Percentiles rank a stretch among this genome's conserved stretches.
phyloP scores from a whole-genome alignment of 495 filamentous ascomycete species.

The Neurospora sp. region DNA sequence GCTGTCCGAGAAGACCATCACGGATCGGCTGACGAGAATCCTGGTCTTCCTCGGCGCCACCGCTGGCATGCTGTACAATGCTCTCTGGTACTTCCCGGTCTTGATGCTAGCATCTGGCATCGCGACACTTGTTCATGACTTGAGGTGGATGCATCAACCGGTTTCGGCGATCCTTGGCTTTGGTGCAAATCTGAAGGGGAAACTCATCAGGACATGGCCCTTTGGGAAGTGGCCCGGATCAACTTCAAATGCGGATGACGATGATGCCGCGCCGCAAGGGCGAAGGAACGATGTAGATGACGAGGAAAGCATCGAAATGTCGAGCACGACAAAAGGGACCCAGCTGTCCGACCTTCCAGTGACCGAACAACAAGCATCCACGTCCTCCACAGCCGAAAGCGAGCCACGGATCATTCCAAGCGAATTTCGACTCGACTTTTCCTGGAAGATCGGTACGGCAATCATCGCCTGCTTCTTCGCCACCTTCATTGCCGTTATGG shows the following conservation, averaged over 20 bases:
- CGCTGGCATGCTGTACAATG: slow-evolving; percentile 65
- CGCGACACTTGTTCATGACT: slow-evolving; percentile 52
- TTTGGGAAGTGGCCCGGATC: not conserved
- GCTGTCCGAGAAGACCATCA: slow-evolving; percentile 65
- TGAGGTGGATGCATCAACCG: slow-evolving; percentile 35
- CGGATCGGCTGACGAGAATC: slow-evolving; percentile 56
- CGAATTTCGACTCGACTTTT: slow-evolving; percentile 27
- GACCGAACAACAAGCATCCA: slow-evolving; percentile 5
- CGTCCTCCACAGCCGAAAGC: slow-evolving; percentile 8
- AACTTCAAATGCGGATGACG: not conserved
- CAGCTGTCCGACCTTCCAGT: slow-evolving; percentile 7
- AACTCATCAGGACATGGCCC: not conserved
- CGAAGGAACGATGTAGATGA: slow-evolving; percentile 1
- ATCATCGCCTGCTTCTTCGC: slow-evolving; percentile 46
- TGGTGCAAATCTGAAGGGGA: not conserved
- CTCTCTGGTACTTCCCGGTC: slow-evolving; percentile 75
- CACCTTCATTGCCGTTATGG: slow-evolving; percentile 53
- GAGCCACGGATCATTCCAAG: slow-evolving; percentile 34
- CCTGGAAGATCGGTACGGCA: slow-evolving; percentile 36
- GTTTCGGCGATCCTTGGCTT: not conserved
- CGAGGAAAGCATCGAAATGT: not conserved
- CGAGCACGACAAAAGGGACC: not conserved
- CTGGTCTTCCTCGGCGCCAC: slow-evolving; percentile 59
- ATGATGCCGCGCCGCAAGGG: not conserved
- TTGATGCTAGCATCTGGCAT: slow-evolving; percentile 52